Percentiles rank a stretch among this genome's conserved stretches.
Conservation (phyloP, 305 asterid genomes). For the Fraxinus velutina region DNA sequence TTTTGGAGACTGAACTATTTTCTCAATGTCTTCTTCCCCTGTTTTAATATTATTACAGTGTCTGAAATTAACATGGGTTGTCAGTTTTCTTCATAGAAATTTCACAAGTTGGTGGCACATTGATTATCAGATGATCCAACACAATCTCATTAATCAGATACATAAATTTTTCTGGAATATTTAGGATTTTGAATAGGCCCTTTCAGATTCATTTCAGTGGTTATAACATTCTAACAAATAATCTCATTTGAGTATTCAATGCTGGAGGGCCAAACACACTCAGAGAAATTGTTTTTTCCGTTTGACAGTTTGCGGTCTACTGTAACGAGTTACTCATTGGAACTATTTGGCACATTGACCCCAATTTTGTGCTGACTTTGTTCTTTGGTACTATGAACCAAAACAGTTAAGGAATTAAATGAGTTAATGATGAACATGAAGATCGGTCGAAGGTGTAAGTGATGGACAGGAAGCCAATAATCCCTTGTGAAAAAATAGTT, state of each 20-base stretch:
- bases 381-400: background rate
- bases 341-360: background rate
- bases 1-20: background rate
- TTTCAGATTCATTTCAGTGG: background rate
- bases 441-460: background rate
- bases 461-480: background rate
- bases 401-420: background rate
- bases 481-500: background rate
- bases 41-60: background rate
- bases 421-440: background rate
- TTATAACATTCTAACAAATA: constrained; percentile 12
- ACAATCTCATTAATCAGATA: constrained; percentile 3
- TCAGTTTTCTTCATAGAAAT: constrained; percentile 24
- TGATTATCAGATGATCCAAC: constrained; percentile 22
- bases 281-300: too few species aligned
- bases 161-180: background rate
- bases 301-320: background rate
- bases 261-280: background rate
- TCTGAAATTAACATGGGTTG: constrained; percentile 28
- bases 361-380: background rate
- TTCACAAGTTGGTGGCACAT: constrained; percentile 31
- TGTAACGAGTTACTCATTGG: background rate
- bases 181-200: constrained; percentile 9
- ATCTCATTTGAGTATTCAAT: constrained; percentile 3
- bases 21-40: background rate